Percentiles rank a stretch among this genome's conserved stretches.
Conservation (phyloP, 1,284 basidiomycete genomes). For the Phenoliferia sp. region DNA sequence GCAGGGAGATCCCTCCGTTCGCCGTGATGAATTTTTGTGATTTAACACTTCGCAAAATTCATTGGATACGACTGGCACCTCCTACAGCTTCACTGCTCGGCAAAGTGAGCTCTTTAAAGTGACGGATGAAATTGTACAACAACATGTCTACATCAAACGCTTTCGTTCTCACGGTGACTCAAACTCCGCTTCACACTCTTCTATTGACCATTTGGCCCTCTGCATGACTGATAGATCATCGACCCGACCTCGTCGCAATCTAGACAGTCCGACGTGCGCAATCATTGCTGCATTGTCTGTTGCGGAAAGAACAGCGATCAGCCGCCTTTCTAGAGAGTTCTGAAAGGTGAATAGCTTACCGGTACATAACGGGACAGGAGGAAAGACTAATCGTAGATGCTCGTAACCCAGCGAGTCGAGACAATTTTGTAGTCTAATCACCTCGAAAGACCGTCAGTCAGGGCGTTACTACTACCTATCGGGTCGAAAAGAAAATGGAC, state of each 20-base stretch:
- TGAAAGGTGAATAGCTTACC: conserved; percentile 48
- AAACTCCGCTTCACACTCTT: conserved; percentile 45
- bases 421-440: conserved; percentile 48
- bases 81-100: too few species aligned
- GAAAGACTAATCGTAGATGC: conserved; percentile 51
- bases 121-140: too few species aligned
- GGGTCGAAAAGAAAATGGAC: conserved; percentile 28
- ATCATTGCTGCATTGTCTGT: conserved; percentile 94
- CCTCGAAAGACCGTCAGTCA: not conserved
- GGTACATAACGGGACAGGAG: conserved; percentile 73
- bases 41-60: too few species aligned
- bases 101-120: too few species aligned
- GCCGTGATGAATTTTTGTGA: too few species aligned
- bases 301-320: not conserved
- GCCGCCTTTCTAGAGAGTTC: not conserved
- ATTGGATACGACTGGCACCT: too few species aligned
- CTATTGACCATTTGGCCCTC: conserved; percentile 64
- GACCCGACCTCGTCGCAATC: conserved; percentile 54
- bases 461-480: conserved; percentile 1
- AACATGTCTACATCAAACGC: too few species aligned
- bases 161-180: too few species aligned
- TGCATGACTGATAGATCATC: conserved; percentile 52
- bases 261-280: conserved; percentile 77
- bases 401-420: conserved; percentile 44
- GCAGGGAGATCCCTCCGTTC: too few species aligned